These are phyloP conservation scores for Mikania micrantha DNA, from an alignment of 129 eudicot species.

Conservation along the genomic window DNA sequence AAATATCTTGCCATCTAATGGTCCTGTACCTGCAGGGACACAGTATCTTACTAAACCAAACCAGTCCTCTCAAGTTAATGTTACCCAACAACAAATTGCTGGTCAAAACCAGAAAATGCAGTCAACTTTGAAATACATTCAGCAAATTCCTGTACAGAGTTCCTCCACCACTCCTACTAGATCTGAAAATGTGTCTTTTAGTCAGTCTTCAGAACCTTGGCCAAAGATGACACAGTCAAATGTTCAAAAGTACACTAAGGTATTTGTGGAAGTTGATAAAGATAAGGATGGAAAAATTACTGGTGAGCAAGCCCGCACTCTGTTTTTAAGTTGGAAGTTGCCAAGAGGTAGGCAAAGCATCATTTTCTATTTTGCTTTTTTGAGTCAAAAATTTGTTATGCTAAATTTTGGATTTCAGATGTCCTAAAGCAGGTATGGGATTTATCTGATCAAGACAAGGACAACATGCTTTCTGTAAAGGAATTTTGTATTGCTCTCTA, in stretches of 20 bases:
- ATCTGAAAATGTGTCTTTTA: conserved; percentile 29
- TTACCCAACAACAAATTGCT: conserved; percentile 31
- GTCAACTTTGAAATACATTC: conserved; percentile 33
- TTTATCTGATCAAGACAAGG: conserved; percentile 90
- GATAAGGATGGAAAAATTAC: conserved; percentile 86
- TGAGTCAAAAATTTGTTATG: not conserved
- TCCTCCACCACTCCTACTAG: conserved; percentile 20
- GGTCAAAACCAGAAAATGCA: conserved; percentile 40
- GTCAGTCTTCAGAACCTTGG: conserved; percentile 57
- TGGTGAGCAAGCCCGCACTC: conserved; percentile 75
- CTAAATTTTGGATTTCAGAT: conserved; percentile 40
- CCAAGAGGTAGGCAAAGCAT: conserved; percentile 57
- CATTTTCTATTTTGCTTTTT: not conserved
- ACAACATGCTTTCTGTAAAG: conserved; percentile 84
- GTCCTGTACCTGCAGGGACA: conserved; percentile 25
- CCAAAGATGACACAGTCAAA: conserved; percentile 75
- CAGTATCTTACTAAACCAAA: conserved; percentile 18
- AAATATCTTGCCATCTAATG: conserved; percentile 38
- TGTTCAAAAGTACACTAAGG: conserved; percentile 78
- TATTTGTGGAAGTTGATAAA: conserved; percentile 75
- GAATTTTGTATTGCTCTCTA: conserved; percentile 92
- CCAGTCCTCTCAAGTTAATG: conserved; percentile 16
- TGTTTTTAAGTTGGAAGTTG: conserved; percentile 81
- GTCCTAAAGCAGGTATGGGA: conserved; percentile 88
- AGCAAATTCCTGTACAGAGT: conserved; percentile 37